Evolutionary conservation across 2,329 filamentous ascomycete species (phyloP).

Genomic region (Geosmithia putterillii): DNA sequence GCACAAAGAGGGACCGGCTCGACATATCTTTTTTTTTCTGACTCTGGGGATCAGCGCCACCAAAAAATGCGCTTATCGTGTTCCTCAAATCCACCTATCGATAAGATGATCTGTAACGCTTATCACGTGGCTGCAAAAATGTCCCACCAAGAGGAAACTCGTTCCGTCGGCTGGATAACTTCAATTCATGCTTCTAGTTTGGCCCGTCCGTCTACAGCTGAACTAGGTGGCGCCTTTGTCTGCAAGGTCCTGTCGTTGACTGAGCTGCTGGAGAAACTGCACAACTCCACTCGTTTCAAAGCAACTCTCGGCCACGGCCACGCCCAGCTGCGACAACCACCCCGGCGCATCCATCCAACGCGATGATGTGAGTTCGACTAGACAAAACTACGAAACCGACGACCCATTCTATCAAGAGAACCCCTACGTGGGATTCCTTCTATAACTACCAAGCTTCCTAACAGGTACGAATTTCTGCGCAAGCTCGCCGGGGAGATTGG

Average conservation of each 20-base stretch:
- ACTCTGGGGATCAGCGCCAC: background rate
- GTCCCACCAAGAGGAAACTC: constrained; percentile 17
- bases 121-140: constrained; percentile 27
- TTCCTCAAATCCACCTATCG: constrained; percentile 5
- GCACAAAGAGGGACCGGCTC: background rate
- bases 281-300: background rate
- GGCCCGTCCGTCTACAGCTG: background rate
- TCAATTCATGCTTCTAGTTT: background rate
- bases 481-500: background rate
- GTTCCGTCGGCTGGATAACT: background rate
- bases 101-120: constrained; percentile 11
- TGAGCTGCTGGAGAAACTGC: background rate
- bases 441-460: background rate
- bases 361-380: constrained; percentile 23
- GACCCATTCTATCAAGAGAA: background rate
- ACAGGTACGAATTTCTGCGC: background rate
- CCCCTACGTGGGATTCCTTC: background rate
- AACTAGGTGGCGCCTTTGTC: background rate
- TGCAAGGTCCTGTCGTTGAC: background rate
- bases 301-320: background rate
- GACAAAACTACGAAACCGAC: background rate
- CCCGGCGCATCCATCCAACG: constrained; percentile 8
- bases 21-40: background rate
- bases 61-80: constrained; percentile 1
- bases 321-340: background rate